Base-by-base conservation (phyloP, 2,329 filamentous ascomycete species). In the Hypoxylon sp. region DNA sequence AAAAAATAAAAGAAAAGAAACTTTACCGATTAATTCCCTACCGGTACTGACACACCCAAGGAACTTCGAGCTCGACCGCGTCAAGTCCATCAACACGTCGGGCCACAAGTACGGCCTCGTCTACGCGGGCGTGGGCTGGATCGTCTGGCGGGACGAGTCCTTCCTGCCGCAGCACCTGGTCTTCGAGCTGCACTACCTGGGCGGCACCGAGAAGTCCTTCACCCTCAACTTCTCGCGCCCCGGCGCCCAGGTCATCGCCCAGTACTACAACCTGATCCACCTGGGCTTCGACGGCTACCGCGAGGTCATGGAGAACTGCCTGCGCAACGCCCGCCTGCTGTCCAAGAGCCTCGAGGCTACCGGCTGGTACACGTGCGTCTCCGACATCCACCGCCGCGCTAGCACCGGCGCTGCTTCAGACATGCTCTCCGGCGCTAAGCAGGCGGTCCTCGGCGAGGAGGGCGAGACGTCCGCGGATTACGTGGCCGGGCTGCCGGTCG, bases 231-330 rank as follows among this genome's bases (percentile, higher is more conserved):
- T 93, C 81, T 92, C 89, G 0, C 86, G 91, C 0, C 90, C 90
- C 0, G 91, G 90, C 2, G 88, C 89, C 0, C 91, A 92, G 68
- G 83, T 93, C 63, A 89, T 92, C 67, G 90, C 85, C 0, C 91
- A 93, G 75, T 93, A 93, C 79, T 93, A 89, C 80, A 92, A 93
- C 73, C 82, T 93, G 11, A 89, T 93, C 66, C 90, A 92, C 70
- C 85, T 93, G 0, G 91, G 91, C 1, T 90, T 89, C 77, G 81
- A 82, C 1, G 91, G 91, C 8, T 93, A 90, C 79, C 85, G 84
- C 10, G 81, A 82, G 37, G 85, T 91, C 66, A 91, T 90, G 87
- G 89, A 91, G 75, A 91, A 91, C 75, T 88, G 87, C 54, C 80
- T 92, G 40, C 78, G 85, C 31, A 92, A 92, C 73, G 90, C 90